phyloP scores from a whole-genome alignment of 2,329 filamentous ascomycete species.

The Colletotrichum viniferum region DNA sequence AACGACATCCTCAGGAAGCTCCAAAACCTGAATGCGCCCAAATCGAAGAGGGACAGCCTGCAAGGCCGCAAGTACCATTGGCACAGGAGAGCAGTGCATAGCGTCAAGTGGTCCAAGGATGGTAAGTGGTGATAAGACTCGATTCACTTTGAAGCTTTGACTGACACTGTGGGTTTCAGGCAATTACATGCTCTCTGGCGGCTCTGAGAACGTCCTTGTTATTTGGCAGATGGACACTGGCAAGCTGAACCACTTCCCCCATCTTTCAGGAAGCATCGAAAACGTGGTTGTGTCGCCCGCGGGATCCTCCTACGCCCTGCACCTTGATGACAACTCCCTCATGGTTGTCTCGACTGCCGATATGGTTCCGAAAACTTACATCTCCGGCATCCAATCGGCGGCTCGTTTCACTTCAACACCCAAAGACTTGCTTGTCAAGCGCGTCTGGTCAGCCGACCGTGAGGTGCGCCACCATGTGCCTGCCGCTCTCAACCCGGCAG shows the following conservation, averaged over 20 bases:
- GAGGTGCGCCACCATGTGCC: constrained; percentile 57
- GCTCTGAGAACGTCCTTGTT: constrained; percentile 85
- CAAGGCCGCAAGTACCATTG: constrained; percentile 79
- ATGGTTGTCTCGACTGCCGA: constrained; percentile 92
- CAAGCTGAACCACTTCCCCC: constrained; percentile 83
- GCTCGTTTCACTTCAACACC: constrained; percentile 54
- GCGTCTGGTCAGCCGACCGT: constrained; percentile 51
- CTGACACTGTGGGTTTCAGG: constrained; percentile 55
- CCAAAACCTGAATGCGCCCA: constrained; percentile 41
- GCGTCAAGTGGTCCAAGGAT: constrained; percentile 91
- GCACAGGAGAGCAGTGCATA: constrained; percentile 84
- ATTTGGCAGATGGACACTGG: constrained; percentile 93
- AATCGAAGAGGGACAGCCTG: constrained; percentile 50
- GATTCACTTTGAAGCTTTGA: neutral
- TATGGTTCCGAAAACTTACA: constrained; percentile 80
- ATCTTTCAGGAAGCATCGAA: constrained; percentile 84
- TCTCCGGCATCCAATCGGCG: constrained; percentile 79
- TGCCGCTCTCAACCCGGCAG: constrained; percentile 65
- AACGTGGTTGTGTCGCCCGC: constrained; percentile 80
- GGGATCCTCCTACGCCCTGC: constrained; percentile 82
- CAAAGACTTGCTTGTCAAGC: constrained; percentile 57
- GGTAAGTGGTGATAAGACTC: constrained; percentile 56
- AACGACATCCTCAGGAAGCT: constrained; percentile 71
- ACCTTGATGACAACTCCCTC: constrained; percentile 88
- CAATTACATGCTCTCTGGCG: constrained; percentile 93